Base-by-base conservation (phyloP, 768 basidiomycete genomes). In the Hypholoma fasciculare region DNA sequence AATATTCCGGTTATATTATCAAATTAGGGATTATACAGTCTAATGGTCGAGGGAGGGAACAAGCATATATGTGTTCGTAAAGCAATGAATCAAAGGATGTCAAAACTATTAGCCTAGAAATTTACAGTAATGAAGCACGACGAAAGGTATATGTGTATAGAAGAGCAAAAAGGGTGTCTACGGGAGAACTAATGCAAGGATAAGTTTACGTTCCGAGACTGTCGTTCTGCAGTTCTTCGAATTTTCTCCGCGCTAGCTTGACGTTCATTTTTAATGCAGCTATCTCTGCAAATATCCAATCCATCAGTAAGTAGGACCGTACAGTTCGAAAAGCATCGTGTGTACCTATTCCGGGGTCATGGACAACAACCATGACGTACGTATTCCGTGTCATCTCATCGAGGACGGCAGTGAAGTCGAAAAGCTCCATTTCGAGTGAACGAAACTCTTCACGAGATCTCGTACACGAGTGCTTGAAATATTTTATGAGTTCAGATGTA, bases 341-440 rank as follows among this genome's bases (percentile, higher is more conserved):
- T 82, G 61, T 61, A 94, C 94, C 93, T 69, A 95, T 88, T 72
- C 88, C 86, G 0, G 93, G 92, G 68, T 96, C 88, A 62, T 94
- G 91, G 9, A 92, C 89, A 40, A 98, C 84, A 54, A 97, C 82
- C 67, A 98, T 78, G 49, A 98, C 87, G 65, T 94, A 98, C 1
- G 96, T 96, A 71, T 97, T 97, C 65, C 83, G 82, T 23, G 96
- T 97, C 79, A 98, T 84, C 65, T 93, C 90, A 64, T 97, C 95
- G 20, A 98, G 81, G 30, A 95, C 90, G 4, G 93, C 93, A 0
- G 90, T 93, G 69, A 92, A 96, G 61, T 92, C 87, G 40, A 84
- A 78, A 9, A 92, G 79, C 65, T 94, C 90, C 84, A 96, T 87
- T 74, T 95, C 91, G 27, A 96, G 79, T 5, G 89, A 85, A 59